Base-by-base conservation (phyloP, 2,329 filamentous ascomycete species). In the Penicillium frequentans region DNA sequence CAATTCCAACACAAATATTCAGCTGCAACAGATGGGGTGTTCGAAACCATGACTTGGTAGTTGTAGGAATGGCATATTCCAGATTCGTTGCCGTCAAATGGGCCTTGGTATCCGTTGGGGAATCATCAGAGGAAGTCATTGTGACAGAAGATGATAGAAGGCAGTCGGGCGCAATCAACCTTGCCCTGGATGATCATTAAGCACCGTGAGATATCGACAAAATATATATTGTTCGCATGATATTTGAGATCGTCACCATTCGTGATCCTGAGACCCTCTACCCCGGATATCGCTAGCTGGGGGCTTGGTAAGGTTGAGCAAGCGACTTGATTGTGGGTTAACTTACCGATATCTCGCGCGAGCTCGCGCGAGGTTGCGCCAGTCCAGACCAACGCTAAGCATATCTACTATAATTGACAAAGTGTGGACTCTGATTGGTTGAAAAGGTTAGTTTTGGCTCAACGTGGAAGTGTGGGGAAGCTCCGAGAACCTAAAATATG, bases 1-100 rank as follows among this genome's bases (percentile, higher is more conserved):
- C 21, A 8, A 29, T 50, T 8, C 27, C 24, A 19, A 55, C 43
- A 23, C 26, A 33, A 14, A 23, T 7, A 21, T 55, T 55, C 10
- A 55, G 53, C 13, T 27, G 29, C 7, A 50, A 13, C 7, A 55
- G 53, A 39, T 55, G 53, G 16, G 47, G 47, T n/a, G 27, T 50
- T 23, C 33, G 31, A 13, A 19, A 50, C 48, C 48, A 50, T 35
- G 31, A 11, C 31, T 35, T 35, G 31, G 31, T 35, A 13, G 31
- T 35, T 35, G 31, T 5, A 16, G 11, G 31, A 35, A 16, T 16
- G 14, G 11, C 13, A 35, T 11, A 14, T 35, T 5, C 31, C 14
- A 16, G 13, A 5, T 16, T 11, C 11, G 31, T 14, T 6, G 5
- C 13, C 5, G 11, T 11, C 13, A 16, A 33, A 33, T 33, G 31